Base-by-base conservation (phyloP, 108 stramenopile species). In the Conticribra weissflogii region DNA sequence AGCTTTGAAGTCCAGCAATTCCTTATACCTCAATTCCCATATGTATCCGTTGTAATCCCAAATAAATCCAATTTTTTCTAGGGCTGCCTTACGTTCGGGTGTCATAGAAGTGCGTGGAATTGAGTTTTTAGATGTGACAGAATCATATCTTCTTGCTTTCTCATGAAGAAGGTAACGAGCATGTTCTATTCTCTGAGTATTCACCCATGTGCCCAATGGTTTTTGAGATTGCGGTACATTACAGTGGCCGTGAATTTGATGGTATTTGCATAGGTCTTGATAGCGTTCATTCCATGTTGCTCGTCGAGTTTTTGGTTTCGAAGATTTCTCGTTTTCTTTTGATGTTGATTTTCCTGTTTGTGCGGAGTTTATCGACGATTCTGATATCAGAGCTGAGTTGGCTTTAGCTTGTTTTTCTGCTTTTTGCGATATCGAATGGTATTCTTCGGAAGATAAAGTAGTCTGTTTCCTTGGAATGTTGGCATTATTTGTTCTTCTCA, bases 11-110 rank as follows among this genome's bases (percentile, higher is more conserved):
- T 65, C 36, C 27, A 63, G 60, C 48, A 77, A 48, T 53, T 78
- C 76, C 22, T 59, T 21, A 21, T 69, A 78, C 29, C 63, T 59
- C 16, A 49, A 51, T 36, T 67, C 41, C 78, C 78, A 79, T 44
- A 59, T 74, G 12, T 79, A 66, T 23, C 53, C 78, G 50, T 67
- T 61, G 32, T 45, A 50, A 51, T 74, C 72, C 78, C 78, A 79
- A 18, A 79, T 60, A 56, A 79, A 79, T 21, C 66, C 78, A 34
- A 79, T 53, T 22, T 61, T 60, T 30, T 79, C 78, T 3, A 79
- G 33, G 0, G 67, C 32, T 41, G 62, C 30, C 30, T 68, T 74
- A 1, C 72, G 32, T 28, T 46, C 18, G 3, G 66, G 17, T 24
- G 72, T 74, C 78, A 79, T 79, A 33, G 68, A 68, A n/a, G 76